A percentile compares a stretch with the other conserved stretches of the same genome.
phyloP scores from a whole-genome alignment of 768 basidiomycete species.

The Tricholoma sp. region DNA sequence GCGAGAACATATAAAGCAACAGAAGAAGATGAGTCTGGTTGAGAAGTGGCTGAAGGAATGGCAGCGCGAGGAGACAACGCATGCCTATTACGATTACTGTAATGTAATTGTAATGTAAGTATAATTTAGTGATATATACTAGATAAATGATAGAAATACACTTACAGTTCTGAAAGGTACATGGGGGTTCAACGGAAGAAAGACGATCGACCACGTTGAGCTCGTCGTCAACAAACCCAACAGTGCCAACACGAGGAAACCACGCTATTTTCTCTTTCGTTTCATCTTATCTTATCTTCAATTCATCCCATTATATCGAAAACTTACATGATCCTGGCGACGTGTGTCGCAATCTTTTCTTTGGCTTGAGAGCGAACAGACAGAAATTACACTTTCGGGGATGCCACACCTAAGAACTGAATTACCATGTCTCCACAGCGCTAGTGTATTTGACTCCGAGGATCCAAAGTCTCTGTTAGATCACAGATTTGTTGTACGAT shows the following conservation, averaged over 20 bases:
- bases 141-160: not conserved
- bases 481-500: too few relatives aligned
- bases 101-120: not conserved
- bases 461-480: too few relatives aligned
- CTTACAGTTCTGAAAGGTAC: not conserved
- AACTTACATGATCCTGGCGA: too few relatives aligned
- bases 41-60: not conserved
- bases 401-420: too few relatives aligned
- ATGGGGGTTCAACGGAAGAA: not conserved
- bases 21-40: conserved; percentile 4
- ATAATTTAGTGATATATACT: not conserved
- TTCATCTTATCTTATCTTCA: not conserved
- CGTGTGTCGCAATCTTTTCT: too few relatives aligned
- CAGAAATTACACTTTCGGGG: too few relatives aligned
- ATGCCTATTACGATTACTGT: not conserved
- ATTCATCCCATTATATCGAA: too few relatives aligned
- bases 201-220: not conserved
- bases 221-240: not conserved
- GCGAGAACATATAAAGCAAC: conserved; percentile 12
- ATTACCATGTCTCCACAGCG: too few relatives aligned
- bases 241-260: not conserved
- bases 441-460: too few relatives aligned
- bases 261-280: not conserved
- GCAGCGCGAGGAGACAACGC: not conserved
- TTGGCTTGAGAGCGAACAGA: too few relatives aligned